A percentile compares a stretch with the other conserved stretches of the same genome.
These are phyloP conservation scores for Fonsecaea multimorphosa DNA, from an alignment of 2,329 filamentous ascomycete species.

Conservation along the genomic window DNA sequence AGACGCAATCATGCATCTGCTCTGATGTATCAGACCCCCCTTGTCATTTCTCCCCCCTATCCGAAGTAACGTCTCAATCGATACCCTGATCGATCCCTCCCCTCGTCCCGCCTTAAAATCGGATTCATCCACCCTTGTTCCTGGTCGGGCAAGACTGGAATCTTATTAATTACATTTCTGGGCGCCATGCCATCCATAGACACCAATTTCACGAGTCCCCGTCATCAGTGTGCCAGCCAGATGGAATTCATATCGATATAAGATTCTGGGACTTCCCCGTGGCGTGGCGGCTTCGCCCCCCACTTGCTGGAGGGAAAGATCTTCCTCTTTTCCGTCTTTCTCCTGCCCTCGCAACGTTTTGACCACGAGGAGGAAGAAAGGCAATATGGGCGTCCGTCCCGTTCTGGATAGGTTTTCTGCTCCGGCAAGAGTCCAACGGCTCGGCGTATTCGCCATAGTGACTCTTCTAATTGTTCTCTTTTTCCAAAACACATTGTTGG, in stretches of 20 bases:
- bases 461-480: constrained; percentile 29
- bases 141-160: constrained; percentile 26
- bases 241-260: constrained; percentile 27
- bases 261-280: constrained; percentile 14
- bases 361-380: constrained; percentile 16
- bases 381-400: constrained; percentile 30
- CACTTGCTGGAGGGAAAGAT: not conserved
- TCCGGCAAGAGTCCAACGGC: constrained; percentile 31
- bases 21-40: not conserved
- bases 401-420: constrained; percentile 30
- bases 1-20: not conserved
- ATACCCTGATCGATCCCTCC: constrained; percentile 1
- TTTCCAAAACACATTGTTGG: constrained; percentile 30
- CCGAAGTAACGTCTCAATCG: constrained; percentile 3
- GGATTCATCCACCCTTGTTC: constrained; percentile 16
- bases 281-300: constrained; percentile 9
- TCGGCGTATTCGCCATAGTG: constrained; percentile 26
- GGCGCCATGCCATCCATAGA: constrained; percentile 23
- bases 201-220: constrained; percentile 21
- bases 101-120: constrained; percentile 16
- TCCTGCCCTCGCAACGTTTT: constrained; percentile 12
- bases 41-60: not conserved
- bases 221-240: constrained; percentile 7
- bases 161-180: constrained; percentile 7
- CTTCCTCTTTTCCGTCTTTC: constrained; percentile 1